Conservation (phyloP, 495 filamentous ascomycete genomes). For the Trypethelium eluteriae region DNA sequence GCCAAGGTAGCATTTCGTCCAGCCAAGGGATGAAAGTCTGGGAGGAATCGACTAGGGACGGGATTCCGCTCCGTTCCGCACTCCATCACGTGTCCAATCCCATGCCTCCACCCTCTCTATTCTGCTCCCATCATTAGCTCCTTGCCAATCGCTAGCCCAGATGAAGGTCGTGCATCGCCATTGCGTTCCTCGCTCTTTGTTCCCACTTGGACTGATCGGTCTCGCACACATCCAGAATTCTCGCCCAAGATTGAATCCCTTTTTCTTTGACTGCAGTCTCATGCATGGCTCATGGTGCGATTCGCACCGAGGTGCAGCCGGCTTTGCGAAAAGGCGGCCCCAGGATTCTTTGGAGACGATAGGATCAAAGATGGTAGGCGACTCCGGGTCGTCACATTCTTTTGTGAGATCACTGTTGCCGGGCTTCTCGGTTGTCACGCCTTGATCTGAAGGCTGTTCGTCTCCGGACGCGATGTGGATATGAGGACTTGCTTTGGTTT, state of each 20-base stretch:
- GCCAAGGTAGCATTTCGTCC: background rate
- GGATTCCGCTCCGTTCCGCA: background rate
- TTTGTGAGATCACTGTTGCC: background rate
- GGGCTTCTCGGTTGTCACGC: background rate
- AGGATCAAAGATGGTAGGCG: conserved; percentile 52
- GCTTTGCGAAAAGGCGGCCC: conserved; percentile 75
- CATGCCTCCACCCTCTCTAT: background rate
- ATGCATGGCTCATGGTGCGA: conserved; percentile 78
- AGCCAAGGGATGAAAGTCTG: background rate
- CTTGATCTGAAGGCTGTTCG: background rate
- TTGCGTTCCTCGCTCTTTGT: conserved; percentile 70
- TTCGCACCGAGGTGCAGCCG: conserved; percentile 67
- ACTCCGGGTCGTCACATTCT: conserved; percentile 9
- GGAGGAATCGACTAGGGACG: background rate
- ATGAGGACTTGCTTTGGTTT: background rate
- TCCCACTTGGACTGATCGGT: conserved; percentile 72
- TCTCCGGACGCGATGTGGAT: background rate
- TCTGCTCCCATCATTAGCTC: background rate
- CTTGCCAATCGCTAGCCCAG: conserved; percentile 75
- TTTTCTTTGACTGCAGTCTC: conserved; percentile 72
- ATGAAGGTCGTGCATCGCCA: conserved; percentile 87
- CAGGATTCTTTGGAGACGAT: conserved; percentile 63
- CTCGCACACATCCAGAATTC: conserved; percentile 78
- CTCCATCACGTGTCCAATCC: background rate
- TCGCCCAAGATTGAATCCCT: conserved; percentile 72